phyloP scores from a whole-genome alignment of 1,139 yeast genomes.

The Yamadazyma atmosphaerica region DNA sequence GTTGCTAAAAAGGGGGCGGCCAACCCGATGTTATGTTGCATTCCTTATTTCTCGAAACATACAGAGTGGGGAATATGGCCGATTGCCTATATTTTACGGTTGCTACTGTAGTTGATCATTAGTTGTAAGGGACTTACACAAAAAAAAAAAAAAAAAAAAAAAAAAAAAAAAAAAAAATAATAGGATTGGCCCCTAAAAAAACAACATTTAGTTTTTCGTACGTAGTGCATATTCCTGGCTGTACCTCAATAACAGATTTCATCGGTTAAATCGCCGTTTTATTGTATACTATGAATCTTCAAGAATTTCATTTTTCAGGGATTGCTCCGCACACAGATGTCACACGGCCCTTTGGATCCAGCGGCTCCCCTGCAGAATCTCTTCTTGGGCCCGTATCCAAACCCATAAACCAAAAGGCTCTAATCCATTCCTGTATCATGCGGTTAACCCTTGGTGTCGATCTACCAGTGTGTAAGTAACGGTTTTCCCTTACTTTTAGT shows the following conservation, averaged over 20 bases:
- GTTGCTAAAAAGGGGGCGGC: neutral
- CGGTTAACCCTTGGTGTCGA: neutral
- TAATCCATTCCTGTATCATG: neutral
- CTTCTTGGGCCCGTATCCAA: too few relatives aligned
- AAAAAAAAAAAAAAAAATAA: too few relatives aligned
- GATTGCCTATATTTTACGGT: neutral
- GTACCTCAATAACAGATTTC: slow-evolving; percentile 1
- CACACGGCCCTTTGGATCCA: neutral
- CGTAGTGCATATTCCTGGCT: slow-evolving; percentile 1
- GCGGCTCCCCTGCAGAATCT: neutral
- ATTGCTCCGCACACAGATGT: neutral
- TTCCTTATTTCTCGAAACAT: neutral
- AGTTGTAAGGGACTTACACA: neutral
- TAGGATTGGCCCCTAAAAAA: too few relatives aligned
- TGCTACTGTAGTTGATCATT: neutral
- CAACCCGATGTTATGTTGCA: neutral
- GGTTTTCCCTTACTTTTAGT: slow-evolving; percentile 1
- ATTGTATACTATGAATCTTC: slow-evolving; percentile 4
- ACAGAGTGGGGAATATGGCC: neutral
- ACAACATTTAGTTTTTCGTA: neutral
- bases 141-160: too few relatives aligned
- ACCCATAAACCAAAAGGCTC: too few relatives aligned
- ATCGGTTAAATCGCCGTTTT: slow-evolving; percentile 10
- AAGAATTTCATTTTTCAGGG: neutral
- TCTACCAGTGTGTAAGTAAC: neutral